Percentiles rank a stretch among this genome's conserved stretches.
These are phyloP conservation scores for Entonaema liquescens DNA, from an alignment of 495 filamentous ascomycete genomes.

Conservation along the genomic window DNA sequence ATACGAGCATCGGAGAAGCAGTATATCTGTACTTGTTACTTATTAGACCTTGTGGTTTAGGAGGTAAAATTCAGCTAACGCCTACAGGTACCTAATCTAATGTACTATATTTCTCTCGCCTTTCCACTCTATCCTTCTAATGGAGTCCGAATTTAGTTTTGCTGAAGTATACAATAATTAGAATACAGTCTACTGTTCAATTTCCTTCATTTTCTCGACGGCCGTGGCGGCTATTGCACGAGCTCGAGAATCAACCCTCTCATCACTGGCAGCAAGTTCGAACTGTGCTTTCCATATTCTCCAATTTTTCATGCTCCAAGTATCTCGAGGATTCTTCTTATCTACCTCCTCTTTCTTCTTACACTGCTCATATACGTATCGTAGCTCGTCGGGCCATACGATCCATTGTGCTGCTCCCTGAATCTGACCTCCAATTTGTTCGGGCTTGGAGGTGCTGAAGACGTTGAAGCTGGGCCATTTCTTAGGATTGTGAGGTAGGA, in stretches of 20 bases:
- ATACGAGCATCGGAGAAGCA: too few species aligned
- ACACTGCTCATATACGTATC: constrained; percentile 28
- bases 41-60: too few species aligned
- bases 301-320: constrained; percentile 28
- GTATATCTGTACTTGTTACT: too few species aligned
- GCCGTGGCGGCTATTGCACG: constrained; percentile 10
- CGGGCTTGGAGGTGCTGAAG: constrained; percentile 4
- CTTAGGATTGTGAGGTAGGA: constrained; percentile 20
- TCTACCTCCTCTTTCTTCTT: constrained; percentile 23
- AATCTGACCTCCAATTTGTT: constrained; percentile 22
- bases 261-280: constrained; percentile 11
- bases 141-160: too few species aligned
- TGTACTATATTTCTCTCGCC: not conserved
- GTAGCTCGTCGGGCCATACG: constrained; percentile 23
- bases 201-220: constrained; percentile 1
- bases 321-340: constrained; percentile 27
- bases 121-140: too few species aligned
- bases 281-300: constrained; percentile 31
- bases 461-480: constrained; percentile 25
- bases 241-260: constrained; percentile 16
- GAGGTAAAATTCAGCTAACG: too few species aligned
- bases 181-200: constrained; percentile 7
- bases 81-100: too few species aligned
- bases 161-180: not conserved
- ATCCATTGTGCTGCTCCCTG: constrained; percentile 25